Evolutionary conservation across 345 rosid species (phyloP), one percentile per base, ranked within the genome.

Genomic region (Syzygium aqueum): DNA sequence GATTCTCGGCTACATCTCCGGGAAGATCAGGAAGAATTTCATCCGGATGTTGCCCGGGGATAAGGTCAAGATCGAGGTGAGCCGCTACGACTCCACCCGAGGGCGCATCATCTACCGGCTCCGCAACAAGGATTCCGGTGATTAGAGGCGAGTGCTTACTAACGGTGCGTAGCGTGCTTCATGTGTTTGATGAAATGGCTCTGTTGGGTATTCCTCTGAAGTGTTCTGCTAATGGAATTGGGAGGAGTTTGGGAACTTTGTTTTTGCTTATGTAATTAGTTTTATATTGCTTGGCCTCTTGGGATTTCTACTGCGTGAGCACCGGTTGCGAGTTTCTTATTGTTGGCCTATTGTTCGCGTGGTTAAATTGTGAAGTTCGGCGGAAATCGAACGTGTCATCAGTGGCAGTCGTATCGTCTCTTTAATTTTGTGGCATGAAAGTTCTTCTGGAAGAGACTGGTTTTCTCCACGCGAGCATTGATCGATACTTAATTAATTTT

Each of bases 1-100:
- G 85, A 90, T 97, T 85, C 93, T 97, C 27, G 99, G 98, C n/a
- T 96, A 97, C 54, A 93, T 95, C 77, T 96, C 98, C 27, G 99
- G 99, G 49, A 96, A 93, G 93, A 97, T 97, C 19, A 89, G 98
- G 89, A 93, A 95, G 93, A 97, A 95, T n/a, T 95, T 93, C 87
- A 94, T 96, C 4, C 90, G 98, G 43, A 95, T 97, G 40, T 89
- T 97, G 85, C 99, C 99, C 3, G 98, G 98, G 2, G 99, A 96
- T 85, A 95, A 94, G 89, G 99, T 97, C 7, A 94, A 88, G 87
- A 95, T 96, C 17, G 99, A 97, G 89, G 91, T 97, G 77, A 95
- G 98, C 91, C 94, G 96, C 21, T 97, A 96, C 88, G 98, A 96
- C 92, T 90, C 95, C 3, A 91, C 96, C 7, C 93, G 95, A 84